phyloP scores from a whole-genome alignment of 306 rosid genomes.

The Lotus japonicus region DNA sequence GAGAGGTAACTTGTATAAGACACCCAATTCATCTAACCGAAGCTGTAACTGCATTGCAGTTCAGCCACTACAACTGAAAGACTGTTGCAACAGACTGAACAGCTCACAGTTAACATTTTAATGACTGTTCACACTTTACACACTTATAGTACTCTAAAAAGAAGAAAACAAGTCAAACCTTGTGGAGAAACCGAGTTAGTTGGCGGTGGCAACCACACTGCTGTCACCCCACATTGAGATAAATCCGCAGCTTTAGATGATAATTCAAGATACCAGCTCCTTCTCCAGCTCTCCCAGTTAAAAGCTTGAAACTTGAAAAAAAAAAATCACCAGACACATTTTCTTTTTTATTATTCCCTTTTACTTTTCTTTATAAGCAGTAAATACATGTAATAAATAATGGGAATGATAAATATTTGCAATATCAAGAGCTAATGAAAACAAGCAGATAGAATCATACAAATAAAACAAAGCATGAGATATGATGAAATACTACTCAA shows the following conservation, averaged over 20 bases:
- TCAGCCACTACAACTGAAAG: background rate
- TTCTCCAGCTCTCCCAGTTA: slow-evolving; percentile 90
- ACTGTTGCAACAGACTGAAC: background rate
- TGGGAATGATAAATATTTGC: slow-evolving; percentile 6
- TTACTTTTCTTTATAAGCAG: background rate
- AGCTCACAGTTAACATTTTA: background rate
- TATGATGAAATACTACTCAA: background rate
- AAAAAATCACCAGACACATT: slow-evolving; percentile 23
- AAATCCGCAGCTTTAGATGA: slow-evolving; percentile 60
- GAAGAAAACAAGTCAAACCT: slow-evolving; percentile 30
- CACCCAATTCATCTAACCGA: background rate
- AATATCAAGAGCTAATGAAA: slow-evolving; percentile 14
- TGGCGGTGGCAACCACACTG: slow-evolving; percentile 81
- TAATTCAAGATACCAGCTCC: slow-evolving; percentile 63
- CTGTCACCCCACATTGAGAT: slow-evolving; percentile 62
- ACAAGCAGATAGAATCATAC: background rate
- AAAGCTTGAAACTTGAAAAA: slow-evolving; percentile 65
- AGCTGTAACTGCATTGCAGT: background rate
- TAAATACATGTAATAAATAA: slow-evolving; percentile 7
- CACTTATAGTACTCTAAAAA: background rate
- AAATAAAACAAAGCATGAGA: background rate
- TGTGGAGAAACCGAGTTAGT: slow-evolving; percentile 70
- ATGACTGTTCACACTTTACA: background rate
- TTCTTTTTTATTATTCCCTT: background rate
- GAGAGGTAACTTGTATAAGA: background rate